phyloP scores from a whole-genome alignment of 2,329 filamentous ascomycete genomes.

The Scopulariopsis brevicaulis region DNA sequence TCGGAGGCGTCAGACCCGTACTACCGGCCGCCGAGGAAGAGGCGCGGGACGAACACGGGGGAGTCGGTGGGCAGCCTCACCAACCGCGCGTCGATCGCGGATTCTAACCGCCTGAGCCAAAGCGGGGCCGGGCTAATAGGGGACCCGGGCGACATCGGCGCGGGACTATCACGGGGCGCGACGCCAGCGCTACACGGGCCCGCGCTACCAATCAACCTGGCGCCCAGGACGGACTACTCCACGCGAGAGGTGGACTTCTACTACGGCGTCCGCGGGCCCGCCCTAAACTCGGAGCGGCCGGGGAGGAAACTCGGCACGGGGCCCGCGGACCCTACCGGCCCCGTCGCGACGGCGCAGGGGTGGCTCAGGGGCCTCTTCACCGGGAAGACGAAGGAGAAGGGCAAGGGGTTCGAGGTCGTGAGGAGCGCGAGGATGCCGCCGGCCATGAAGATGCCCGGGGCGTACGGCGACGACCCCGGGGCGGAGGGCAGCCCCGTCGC shows the following conservation, averaged over 20 bases:
- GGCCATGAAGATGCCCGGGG: conserved; percentile 27
- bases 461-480: conserved; percentile 54
- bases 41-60: conserved; percentile 45
- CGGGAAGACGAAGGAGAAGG: conserved; percentile 85
- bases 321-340: conserved; percentile 86
- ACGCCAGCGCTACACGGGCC: conserved; percentile 29
- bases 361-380: conserved; percentile 77
- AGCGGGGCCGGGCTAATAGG: conserved; percentile 14
- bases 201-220: conserved; percentile 24
- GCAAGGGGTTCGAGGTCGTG: conserved; percentile 95
- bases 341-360: conserved; percentile 76
- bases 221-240: conserved; percentile 70
- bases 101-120: conserved; percentile 26
- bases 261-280: conserved; percentile 83
- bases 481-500: conserved; percentile 56
- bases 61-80: conserved; percentile 20
- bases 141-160: conserved; percentile 28
- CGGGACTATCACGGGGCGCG: conserved; percentile 26
- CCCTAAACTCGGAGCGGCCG: conserved; percentile 69
- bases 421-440: conserved; percentile 79
- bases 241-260: conserved; percentile 96
- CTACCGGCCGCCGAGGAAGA: conserved; percentile 70
- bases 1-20: conserved; percentile 43
- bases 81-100: conserved; percentile 16
- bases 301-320: conserved; percentile 85